These are phyloP conservation scores for Boletus hoseneyae DNA, from an alignment of 1,284 basidiomycete species.

Conservation along the genomic window DNA sequence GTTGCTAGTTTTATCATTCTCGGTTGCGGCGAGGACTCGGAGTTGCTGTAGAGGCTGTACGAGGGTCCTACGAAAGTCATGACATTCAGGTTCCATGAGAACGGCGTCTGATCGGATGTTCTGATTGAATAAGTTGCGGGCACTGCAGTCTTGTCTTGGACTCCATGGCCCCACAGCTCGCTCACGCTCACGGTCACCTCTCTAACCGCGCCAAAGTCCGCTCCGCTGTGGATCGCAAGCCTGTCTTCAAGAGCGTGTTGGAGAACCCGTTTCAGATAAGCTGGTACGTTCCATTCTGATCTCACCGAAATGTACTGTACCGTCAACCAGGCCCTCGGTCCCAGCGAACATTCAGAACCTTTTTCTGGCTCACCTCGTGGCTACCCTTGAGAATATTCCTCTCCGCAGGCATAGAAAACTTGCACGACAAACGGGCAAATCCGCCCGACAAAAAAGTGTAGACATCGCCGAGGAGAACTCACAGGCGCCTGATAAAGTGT, in stretches of 20 bases:
- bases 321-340: slow-evolving; percentile 56
- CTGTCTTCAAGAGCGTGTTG: slow-evolving; percentile 64
- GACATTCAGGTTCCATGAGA: too few species aligned
- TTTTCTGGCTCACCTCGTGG: slow-evolving; percentile 48
- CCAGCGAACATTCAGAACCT: slow-evolving; percentile 60
- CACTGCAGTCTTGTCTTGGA: too few species aligned
- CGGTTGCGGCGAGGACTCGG: too few species aligned
- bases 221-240: slow-evolving; percentile 43
- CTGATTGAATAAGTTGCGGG: not conserved
- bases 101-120: slow-evolving; percentile 12
- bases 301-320: slow-evolving; percentile 1
- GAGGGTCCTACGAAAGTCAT: too few species aligned
- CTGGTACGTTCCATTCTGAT: slow-evolving; percentile 46
- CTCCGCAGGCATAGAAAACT: slow-evolving; percentile 8
- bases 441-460: not conserved
- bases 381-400: slow-evolving; percentile 38
- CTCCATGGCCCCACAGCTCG: slow-evolving; percentile 34
- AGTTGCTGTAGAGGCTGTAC: too few species aligned
- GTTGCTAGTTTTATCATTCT: too few species aligned
- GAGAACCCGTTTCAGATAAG: slow-evolving; percentile 68
- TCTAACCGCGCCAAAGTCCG: slow-evolving; percentile 60
- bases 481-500: slow-evolving; percentile 3
- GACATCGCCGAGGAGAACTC: slow-evolving; percentile 7
- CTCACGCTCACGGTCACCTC: slow-evolving; percentile 47
- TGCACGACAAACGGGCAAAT: slow-evolving; percentile 1